phyloP scores from a whole-genome alignment of 352 stramenopile genomes.

The Phytophthora pistaciae region DNA sequence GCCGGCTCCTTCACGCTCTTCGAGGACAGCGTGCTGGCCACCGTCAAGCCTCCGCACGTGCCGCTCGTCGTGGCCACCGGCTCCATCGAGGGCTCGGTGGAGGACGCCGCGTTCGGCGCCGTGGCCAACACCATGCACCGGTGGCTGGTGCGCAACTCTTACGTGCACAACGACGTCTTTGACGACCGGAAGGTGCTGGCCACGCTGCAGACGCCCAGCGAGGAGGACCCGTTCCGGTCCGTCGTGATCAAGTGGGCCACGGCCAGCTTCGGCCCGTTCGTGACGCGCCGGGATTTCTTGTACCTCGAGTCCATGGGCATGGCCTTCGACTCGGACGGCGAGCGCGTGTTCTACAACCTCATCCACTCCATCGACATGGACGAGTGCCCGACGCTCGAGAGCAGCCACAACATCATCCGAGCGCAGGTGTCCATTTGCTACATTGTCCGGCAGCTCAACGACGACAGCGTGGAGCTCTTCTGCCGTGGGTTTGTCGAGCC shows the following conservation, averaged over 20 bases:
- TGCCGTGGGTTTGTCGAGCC: conserved; percentile 56
- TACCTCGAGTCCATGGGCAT: conserved; percentile 55
- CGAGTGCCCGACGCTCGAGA: conserved; percentile 31
- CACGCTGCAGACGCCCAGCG: conserved; percentile 37
- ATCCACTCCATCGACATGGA: conserved; percentile 49
- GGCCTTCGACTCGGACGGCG: conserved; percentile 46
- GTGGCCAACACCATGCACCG: conserved; percentile 39
- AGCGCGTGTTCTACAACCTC: conserved; percentile 52
- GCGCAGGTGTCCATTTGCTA: conserved; percentile 58
- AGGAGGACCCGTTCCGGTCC: conserved; percentile 58
- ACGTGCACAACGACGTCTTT: conserved; percentile 45
- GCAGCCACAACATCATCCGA: conserved; percentile 45
- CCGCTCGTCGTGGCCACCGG: conserved; percentile 45
- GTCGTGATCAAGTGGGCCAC: conserved; percentile 52
- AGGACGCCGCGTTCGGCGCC: conserved; percentile 42
- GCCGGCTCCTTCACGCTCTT: conserved; percentile 45
- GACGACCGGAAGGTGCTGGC: conserved; percentile 48
- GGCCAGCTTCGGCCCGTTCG: conserved; percentile 39
- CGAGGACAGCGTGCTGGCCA: conserved; percentile 39
- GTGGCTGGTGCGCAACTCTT: conserved; percentile 48
- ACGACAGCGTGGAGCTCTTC: conserved; percentile 59
- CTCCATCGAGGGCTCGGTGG: conserved; percentile 40
- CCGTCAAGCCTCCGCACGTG: conserved; percentile 35
- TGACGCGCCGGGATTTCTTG: conserved; percentile 41
- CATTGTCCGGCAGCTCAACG: conserved; percentile 44